phyloP scores from a whole-genome alignment of 2,329 filamentous ascomycete genomes.

The Claviceps cyperi region DNA sequence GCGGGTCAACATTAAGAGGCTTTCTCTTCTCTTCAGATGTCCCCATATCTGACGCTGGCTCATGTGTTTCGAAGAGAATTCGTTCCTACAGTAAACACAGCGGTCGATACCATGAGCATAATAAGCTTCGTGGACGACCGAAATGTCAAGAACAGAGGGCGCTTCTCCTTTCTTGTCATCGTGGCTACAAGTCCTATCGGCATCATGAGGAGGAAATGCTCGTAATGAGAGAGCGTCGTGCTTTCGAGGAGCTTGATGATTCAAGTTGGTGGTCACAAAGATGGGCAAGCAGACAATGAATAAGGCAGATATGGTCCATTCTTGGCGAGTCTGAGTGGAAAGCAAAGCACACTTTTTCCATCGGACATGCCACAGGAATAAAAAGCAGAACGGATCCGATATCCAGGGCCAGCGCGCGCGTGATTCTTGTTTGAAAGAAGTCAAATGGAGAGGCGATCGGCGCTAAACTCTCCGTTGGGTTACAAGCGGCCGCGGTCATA shows the following conservation, averaged over 20 bases:
- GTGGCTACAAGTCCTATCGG: constrained; percentile 5
- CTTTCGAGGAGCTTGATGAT: neutral
- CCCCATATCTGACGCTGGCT: neutral
- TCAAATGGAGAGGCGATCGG: no score
- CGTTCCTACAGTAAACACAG: constrained; percentile 18
- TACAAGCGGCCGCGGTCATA: no score
- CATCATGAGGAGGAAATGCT: constrained; percentile 8
- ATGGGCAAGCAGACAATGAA: neutral
- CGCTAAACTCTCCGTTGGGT: no score
- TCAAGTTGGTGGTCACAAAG: neutral
- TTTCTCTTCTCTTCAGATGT: neutral
- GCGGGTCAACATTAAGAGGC: neutral
- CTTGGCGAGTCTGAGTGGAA: neutral
- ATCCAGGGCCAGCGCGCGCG: no score
- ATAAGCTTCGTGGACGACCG: constrained; percentile 20
- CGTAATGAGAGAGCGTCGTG: constrained; percentile 3
- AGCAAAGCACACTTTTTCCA: neutral
- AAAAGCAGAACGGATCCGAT: no score
- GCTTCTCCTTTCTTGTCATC: constrained; percentile 9
- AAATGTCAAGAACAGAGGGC: constrained; percentile 15
- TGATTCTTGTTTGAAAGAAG: no score
- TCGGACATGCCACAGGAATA: neutral
- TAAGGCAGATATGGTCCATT: neutral
- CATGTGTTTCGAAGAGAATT: neutral
- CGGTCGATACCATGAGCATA: constrained; percentile 18